Percentiles rank a stretch among this genome's conserved stretches.
Evolutionary conservation across 192 early-diverging fungal genomes (phyloP).

Genomic region (Backusella luteola): DNA sequence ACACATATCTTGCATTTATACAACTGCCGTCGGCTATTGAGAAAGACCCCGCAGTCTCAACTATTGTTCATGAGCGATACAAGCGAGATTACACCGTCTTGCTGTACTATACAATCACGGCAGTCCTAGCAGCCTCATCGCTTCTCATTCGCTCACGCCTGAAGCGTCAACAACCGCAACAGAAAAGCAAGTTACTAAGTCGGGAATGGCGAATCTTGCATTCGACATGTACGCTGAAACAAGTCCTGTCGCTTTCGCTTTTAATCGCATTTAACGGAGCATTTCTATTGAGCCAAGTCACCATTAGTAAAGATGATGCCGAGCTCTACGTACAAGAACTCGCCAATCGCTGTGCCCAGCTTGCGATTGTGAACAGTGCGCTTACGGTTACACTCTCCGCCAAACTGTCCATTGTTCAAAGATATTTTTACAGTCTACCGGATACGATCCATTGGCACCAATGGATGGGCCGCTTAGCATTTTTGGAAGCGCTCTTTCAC

Average conservation of each 20-base stretch:
- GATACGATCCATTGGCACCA: conserved; percentile 13
- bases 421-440: not conserved
- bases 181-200: not conserved
- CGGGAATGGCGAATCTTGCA: not conserved
- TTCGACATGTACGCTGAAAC: not conserved
- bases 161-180: not conserved
- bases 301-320: not conserved
- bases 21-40: not conserved
- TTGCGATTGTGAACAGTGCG: conserved; percentile 14
- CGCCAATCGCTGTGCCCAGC: conserved; percentile 13
- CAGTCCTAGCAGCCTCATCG: not conserved
- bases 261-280: not conserved
- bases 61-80: not conserved
- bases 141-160: not conserved
- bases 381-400: conserved; percentile 18
- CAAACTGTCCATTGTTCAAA: conserved; percentile 5
- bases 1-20: conserved; percentile 5
- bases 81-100: not conserved
- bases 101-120: not conserved
- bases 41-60: not conserved
- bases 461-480: conserved; percentile 15
- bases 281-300: not conserved
- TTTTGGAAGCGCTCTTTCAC: conserved; percentile 14
- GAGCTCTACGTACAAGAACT: not conserved
- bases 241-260: not conserved